Percentiles rank a stretch among this genome's conserved stretches.
These are phyloP conservation scores for Lolium rigidum DNA, from an alignment of 176 grass and related monocot genomes.

Conservation along the genomic window DNA sequence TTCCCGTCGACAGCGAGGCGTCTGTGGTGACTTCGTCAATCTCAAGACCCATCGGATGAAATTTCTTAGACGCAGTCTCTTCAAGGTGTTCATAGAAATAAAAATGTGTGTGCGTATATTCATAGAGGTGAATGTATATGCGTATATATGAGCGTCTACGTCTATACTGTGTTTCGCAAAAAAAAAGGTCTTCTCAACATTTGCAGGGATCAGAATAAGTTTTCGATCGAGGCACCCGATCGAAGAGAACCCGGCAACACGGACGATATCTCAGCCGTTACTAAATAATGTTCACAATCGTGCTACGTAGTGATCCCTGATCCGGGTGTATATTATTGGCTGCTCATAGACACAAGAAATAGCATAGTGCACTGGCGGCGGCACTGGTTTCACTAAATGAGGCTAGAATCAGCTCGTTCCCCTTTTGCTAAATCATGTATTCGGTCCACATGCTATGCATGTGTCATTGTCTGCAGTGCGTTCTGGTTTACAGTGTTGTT, in stretches of 20 bases:
- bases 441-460: background rate
- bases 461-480: background rate
- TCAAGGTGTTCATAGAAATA: too few relatives aligned
- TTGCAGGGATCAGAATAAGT: background rate
- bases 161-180: too few relatives aligned
- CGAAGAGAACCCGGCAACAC: background rate
- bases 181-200: too few relatives aligned
- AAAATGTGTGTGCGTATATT: too few relatives aligned
- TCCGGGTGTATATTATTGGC: slow-evolving; percentile 25
- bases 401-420: slow-evolving; percentile 1
- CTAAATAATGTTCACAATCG: slow-evolving; percentile 32
- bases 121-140: too few relatives aligned
- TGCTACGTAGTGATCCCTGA: background rate
- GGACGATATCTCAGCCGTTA: background rate
- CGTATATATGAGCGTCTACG: too few relatives aligned
- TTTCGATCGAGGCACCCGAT: background rate
- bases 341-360: slow-evolving; percentile 8
- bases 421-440: too few relatives aligned
- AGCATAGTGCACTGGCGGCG: background rate
- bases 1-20: too few relatives aligned
- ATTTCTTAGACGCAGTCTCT: too few relatives aligned
- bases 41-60: too few relatives aligned
- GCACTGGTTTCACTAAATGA: slow-evolving; percentile 11
- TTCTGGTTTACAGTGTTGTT: background rate
- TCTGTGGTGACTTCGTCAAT: too few relatives aligned